Base-by-base conservation (phyloP, 768 basidiomycete species). In the Rhizopogon vinicolor region DNA sequence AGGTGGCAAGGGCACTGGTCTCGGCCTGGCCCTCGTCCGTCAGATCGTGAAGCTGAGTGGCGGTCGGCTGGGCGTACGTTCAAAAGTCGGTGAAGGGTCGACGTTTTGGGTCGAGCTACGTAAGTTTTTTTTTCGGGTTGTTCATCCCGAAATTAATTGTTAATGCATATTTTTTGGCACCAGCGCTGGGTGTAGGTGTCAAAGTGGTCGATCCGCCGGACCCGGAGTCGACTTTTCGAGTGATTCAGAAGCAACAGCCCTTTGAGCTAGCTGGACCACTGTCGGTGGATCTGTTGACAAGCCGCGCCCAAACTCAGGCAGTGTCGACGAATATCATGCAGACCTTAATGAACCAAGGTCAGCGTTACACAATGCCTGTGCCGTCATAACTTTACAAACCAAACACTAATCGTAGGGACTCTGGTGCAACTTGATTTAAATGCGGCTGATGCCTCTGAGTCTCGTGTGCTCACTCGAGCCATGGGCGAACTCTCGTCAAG, bases 71-170 rank as follows among this genome's bases (percentile, higher is more conserved):
- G 89, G 85, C n/a, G 78, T 86, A n/a, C 73, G 70, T 57, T 83
- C 81, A 16, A 82, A 84, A 66, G 72, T 81, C 1, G 79, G 81
- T 7, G 75, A 81, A 61, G 93, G 93, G 14, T 90, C 86, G 37
- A 91, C 87, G 39, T 95, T 94, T 73, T 94, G 92, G 93, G 87
- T 91, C 8, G 90, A 91, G 67, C 68, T 91, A 37, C 86, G 75
- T 79, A 64, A 59, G 77, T 72, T 5, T 25, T 72, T 5, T 25
- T 48, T 52, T 57, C 41, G 48, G 40, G 13, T 25, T 33, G 31
- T 16, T 44, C n/a, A 7, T 1, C 14, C 18, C 37, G 16, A 22
- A 37, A 7, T 55, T 45, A 29, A 55, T 59, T 12, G 19, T 18
- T 51, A 51, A n/a, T 55, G 42, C 44, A 52, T 50, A 45, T 44